Conservation (phyloP, 108 stramenopile species). For the Conticribra weissflogii region DNA sequence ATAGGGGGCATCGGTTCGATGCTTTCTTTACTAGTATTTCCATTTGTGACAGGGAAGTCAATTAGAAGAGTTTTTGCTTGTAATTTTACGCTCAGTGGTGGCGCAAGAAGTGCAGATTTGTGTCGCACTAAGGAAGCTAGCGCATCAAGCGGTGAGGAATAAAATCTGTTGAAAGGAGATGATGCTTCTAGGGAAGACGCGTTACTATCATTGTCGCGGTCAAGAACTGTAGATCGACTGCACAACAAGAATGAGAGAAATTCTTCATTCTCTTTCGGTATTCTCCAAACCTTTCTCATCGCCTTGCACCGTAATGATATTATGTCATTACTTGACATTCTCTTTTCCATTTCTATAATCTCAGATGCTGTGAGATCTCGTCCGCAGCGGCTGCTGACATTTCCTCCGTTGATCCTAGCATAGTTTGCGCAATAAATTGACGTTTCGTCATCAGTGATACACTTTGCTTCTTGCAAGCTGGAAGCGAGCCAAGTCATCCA, state of each 20-base stretch:
- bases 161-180: conserved; percentile 20
- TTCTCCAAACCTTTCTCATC: conserved; percentile 35
- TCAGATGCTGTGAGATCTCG: not conserved
- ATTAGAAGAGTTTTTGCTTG: conserved; percentile 9
- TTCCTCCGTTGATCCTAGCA: conserved; percentile 7
- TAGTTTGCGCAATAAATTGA: conserved; percentile 14
- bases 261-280: conserved; percentile 31
- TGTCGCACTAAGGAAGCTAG: conserved; percentile 21
- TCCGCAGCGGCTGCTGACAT: not conserved
- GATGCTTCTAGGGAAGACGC: conserved; percentile 2
- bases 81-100: not conserved
- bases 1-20: not conserved
- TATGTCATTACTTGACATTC: conserved; percentile 29
- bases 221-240: conserved; percentile 25
- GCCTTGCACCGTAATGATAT: conserved; percentile 27
- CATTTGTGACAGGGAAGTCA: conserved; percentile 19
- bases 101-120: conserved; percentile 28
- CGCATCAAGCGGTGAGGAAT: conserved; percentile 19
- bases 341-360: conserved; percentile 17
- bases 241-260: conserved; percentile 14
- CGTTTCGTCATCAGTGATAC: conserved; percentile 11
- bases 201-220: conserved; percentile 3
- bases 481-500: conserved; percentile 26
- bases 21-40: not conserved
- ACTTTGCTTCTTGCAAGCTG: conserved; percentile 8